A percentile compares a stretch with the other conserved stretches of the same genome.
Evolutionary conservation across 2,329 filamentous ascomycete species (phyloP).

Genomic region (Exophiala bonariae): DNA sequence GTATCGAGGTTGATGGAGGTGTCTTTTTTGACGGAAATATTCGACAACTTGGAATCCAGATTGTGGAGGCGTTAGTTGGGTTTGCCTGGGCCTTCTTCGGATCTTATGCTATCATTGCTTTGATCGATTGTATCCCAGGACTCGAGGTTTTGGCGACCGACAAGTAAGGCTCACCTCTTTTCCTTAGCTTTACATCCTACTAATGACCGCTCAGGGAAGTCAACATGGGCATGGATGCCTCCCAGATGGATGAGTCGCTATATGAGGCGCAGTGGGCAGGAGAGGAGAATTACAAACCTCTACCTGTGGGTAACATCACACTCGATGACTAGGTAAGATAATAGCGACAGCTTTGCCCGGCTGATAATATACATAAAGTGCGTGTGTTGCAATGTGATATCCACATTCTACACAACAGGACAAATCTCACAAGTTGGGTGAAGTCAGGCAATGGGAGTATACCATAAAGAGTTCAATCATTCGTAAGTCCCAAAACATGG

Average conservation of each 20-base stretch:
- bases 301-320: slow-evolving; percentile 17
- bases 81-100: slow-evolving; percentile 53
- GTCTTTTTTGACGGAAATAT: slow-evolving; percentile 56
- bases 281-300: slow-evolving; percentile 31
- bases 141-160: slow-evolving; percentile 54
- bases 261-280: slow-evolving; percentile 38
- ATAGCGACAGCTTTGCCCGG: too few relatives aligned
- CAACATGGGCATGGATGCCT: slow-evolving; percentile 50
- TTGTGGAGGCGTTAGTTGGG: slow-evolving; percentile 52
- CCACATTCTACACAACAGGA: too few relatives aligned
- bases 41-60: slow-evolving; percentile 50
- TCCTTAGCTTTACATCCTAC: not conserved
- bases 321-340: too few relatives aligned
- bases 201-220: slow-evolving; percentile 36
- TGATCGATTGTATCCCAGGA: slow-evolving; percentile 55
- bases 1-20: slow-evolving; percentile 49
- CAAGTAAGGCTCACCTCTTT: slow-evolving; percentile 40
- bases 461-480: too few relatives aligned
- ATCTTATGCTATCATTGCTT: slow-evolving; percentile 49
- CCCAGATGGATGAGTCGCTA: slow-evolving; percentile 52
- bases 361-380: too few relatives aligned
- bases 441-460: too few relatives aligned
- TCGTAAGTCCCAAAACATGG: too few relatives aligned
- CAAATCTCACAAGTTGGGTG: too few relatives aligned
- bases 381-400: too few relatives aligned